Conservation (phyloP, 225 moss, liverwort and hornwort genomes). For the Physcomitrellopsis africana region DNA sequence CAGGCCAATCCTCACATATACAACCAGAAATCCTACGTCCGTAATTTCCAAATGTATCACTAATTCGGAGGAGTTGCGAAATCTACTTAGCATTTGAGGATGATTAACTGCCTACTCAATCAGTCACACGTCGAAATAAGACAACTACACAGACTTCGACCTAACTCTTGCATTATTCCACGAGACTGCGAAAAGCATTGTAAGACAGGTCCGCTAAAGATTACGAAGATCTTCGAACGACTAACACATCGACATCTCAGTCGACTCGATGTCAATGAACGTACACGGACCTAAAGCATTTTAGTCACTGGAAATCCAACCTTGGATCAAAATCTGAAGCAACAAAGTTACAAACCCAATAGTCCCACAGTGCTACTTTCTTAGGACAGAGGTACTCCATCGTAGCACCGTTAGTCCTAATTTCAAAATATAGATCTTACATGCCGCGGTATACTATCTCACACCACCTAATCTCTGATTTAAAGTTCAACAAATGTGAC, state of each 20-base stretch:
- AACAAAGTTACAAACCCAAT: not conserved
- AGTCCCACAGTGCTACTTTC: not conserved
- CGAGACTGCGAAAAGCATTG: too few relatives aligned
- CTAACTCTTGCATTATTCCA: too few relatives aligned
- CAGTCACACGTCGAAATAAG: too few relatives aligned
- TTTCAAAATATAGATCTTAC: not conserved
- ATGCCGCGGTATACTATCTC: not conserved
- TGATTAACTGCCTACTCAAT: too few relatives aligned
- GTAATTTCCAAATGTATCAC: too few relatives aligned
- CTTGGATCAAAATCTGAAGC: not conserved
- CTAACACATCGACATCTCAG: not conserved
- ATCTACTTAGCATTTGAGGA: too few relatives aligned
- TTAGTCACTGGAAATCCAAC: not conserved
- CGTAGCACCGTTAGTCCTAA: not conserved
- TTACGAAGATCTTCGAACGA: too few relatives aligned
- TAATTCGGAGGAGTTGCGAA: too few relatives aligned
- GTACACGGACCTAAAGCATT: not conserved
- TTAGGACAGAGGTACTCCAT: not conserved
- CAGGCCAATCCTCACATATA: not conserved
- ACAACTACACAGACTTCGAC: too few relatives aligned
- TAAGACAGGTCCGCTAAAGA: too few relatives aligned
- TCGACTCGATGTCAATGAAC: not conserved
- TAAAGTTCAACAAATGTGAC: not conserved
- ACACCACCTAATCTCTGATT: constrained; percentile 18
- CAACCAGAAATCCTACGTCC: too few relatives aligned